Evolutionary conservation across 768 basidiomycete genomes (phyloP), one percentile per base, ranked within the genome.

Genomic region (Mycena galopus): DNA sequence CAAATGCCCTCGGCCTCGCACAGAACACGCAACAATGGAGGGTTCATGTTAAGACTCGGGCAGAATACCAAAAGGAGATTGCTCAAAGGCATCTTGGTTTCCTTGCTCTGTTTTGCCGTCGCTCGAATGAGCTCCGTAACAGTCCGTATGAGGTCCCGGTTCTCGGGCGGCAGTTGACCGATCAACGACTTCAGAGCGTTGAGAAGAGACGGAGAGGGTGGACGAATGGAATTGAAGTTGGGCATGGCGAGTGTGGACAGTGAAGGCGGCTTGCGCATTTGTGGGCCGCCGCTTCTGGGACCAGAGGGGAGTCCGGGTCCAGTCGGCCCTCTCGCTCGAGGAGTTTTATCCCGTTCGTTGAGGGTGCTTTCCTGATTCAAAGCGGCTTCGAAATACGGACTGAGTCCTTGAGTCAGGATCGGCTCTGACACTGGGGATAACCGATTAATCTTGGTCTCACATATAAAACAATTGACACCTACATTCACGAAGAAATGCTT

Each of bases 401-500:
- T 82, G 9, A 97, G 86, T 19, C 85, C 84, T 35, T 88, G 86
- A 6, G 96, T 98, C 71, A 98, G 82, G 60, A 98, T 91, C 0
- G 93, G 91, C 72, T 95, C 93, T 1, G 96, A 97, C 44, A 98
- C 96, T 98, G 76, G 29, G 25, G 64, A 37, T 19, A n/a, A n/a
- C 37, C 12, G 50, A 29, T 74, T 60, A 63, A 60, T 55, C 12
- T 27, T 53, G 58, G 25, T 27, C 51, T 58, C 19, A 37, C 71
- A 33, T 65, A 60, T 57, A 30, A 30, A 77, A 60, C 11, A 55
- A 70, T 50, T 23, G 37, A 17, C 9, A 87, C 96, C 85, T 82
- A 97, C 96, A 84, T 88, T 98, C 96, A 67, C 97, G 93, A 51
- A 98, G 85, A 80, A 91, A 98, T 1, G 95, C 93, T 81, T 97